Conservation (phyloP, 352 stramenopile genomes). For the Pythium brassicae region DNA sequence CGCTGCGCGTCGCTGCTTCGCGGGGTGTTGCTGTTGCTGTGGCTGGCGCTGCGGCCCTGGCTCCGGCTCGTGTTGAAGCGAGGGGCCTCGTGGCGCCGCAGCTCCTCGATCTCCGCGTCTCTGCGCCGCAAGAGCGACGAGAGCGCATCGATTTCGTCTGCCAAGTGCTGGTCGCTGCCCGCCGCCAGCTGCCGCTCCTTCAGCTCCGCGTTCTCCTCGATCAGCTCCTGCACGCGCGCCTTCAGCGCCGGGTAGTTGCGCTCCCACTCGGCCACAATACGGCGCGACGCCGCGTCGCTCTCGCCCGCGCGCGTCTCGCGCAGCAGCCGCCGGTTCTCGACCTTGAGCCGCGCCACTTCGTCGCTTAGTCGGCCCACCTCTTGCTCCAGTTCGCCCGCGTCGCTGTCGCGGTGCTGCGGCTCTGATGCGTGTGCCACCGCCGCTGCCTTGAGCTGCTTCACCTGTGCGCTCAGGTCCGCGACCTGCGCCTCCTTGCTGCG, state of each 20-base stretch:
- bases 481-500: conserved; percentile 43
- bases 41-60: not conserved
- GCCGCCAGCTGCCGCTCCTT: conserved; percentile 42
- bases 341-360: conserved; percentile 41
- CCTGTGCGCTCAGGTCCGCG: conserved; percentile 26
- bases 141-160: conserved; percentile 50
- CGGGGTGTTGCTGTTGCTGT: conserved; percentile 12
- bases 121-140: conserved; percentile 43
- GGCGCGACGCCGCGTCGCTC: conserved; percentile 8
- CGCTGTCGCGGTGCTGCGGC: conserved; percentile 6
- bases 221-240: conserved; percentile 38
- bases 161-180: conserved; percentile 37
- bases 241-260: conserved; percentile 42
- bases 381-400: conserved; percentile 16
- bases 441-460: conserved; percentile 16
- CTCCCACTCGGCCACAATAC: conserved; percentile 27
- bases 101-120: conserved; percentile 36
- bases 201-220: conserved; percentile 43
- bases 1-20: conserved; percentile 26
- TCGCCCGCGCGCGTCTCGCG: conserved; percentile 12
- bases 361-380: conserved; percentile 29
- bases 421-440: conserved; percentile 10
- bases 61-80: conserved; percentile 6
- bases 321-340: conserved; percentile 50
- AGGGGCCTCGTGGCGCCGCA: conserved; percentile 20